Evolutionary conservation across 148 eudicot genomes (phyloP), one percentile per base, ranked within the genome.

Genomic region (Polygonum aviculare): DNA sequence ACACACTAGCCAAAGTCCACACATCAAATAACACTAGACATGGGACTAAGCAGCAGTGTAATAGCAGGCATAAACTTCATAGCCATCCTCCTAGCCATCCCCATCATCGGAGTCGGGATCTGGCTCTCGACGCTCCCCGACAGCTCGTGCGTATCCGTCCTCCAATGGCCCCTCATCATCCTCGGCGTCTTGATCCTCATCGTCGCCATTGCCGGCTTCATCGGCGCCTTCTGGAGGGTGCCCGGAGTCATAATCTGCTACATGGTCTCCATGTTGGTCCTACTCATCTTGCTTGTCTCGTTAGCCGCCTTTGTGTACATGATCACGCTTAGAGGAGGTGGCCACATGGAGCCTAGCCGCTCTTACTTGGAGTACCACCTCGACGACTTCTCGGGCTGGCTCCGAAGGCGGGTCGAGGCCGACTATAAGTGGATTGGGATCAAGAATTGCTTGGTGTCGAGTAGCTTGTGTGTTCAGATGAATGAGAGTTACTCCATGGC

Each of bases 131-230:
- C 74, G 2, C 74, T 40, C 51, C 74, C 52, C 2, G 74, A 72
- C 74, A 47, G 35, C 35, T 72, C 74, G 26, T 72, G 74, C 52
- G 74, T 72, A 4, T 40, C 49, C 1, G 35, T 72, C 52, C 74
- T 72, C 16, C 74, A 72, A 72, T 72, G 74, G 74, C 74, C 74
- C 18, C 51, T 72, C 16, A 72, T 72, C 22, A 72, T 72, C 74
- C 74, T 72, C 14, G 74, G 74, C 1, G 52, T 72, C 18, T 11
- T 72, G 19, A 18, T 47, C 74, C 35, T 72, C 7, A 19, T 72
- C 3, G 51, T 44, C 1, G 74, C 74, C 52, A 41, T 72, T n/a
- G 51, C 51, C 50, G 74, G 74, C 18, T 72, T 72, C 74, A 15
- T 72, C 12, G 74, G 74, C 21, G 74, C 74, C 2, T 72, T 72